Conservation (phyloP, 2,329 filamentous ascomycete species). For the Epichloe glyceriae region DNA sequence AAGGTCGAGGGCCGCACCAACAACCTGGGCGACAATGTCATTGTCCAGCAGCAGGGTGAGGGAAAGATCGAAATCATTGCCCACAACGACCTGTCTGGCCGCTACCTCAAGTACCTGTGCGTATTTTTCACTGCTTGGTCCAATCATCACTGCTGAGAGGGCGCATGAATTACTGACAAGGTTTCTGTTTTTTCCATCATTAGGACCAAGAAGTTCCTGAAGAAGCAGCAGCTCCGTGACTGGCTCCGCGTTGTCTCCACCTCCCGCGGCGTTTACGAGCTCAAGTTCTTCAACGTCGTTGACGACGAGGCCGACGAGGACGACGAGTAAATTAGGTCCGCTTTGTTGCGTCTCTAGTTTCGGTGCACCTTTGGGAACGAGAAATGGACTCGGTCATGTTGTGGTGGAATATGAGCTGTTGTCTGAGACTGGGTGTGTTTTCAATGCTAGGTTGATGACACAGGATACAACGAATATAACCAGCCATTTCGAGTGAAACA, state of each 20-base stretch:
- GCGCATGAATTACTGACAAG: background rate
- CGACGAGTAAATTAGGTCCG: conserved; percentile 64
- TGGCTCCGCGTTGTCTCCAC: conserved; percentile 99
- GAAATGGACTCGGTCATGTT: background rate
- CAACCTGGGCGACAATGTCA: conserved; percentile 89
- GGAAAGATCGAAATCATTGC: conserved; percentile 97
- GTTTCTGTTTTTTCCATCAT: background rate
- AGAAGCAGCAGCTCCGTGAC: conserved; percentile 99
- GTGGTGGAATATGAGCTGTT: background rate
- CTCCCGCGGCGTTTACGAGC: conserved; percentile 96
- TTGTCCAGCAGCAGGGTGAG: conserved; percentile 82
- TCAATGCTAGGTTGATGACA: background rate
- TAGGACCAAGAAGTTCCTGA: conserved; percentile 99
- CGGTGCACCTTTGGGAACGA: background rate
- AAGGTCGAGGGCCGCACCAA: conserved; percentile 98
- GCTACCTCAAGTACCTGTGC: conserved; percentile 99
- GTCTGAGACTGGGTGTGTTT: background rate
- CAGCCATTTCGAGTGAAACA: conserved; percentile 14
- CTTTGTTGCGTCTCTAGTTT: conserved; percentile 4
- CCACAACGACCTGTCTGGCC: conserved; percentile 95
- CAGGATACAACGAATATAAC: conserved; percentile 13
- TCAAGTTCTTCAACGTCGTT: conserved; percentile 99
- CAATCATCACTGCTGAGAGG: background rate
- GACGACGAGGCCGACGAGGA: conserved; percentile 97
- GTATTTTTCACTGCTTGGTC: conserved; percentile 22